phyloP scores from a whole-genome alignment of 306 rosid species.

The Vachellia collinsii region DNA sequence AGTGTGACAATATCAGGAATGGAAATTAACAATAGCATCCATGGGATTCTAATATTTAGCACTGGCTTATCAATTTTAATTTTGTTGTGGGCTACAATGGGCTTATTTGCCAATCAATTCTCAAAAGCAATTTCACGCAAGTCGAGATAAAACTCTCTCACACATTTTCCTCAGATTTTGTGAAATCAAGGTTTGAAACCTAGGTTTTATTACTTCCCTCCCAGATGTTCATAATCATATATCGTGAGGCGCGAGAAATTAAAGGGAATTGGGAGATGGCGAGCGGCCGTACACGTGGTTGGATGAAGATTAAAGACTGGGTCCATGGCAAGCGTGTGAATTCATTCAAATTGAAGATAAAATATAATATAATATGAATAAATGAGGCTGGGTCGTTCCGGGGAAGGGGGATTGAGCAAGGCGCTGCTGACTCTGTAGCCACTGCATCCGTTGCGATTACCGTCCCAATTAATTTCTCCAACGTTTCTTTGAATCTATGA shows the following conservation, averaged over 20 bases:
- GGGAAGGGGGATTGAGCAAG: not conserved
- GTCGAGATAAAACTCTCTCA: no score
- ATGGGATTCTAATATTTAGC: no score
- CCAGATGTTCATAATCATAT: no score
- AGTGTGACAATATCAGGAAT: no score
- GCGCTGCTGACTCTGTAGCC: constrained; percentile 5
- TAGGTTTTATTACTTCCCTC: no score
- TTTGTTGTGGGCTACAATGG: no score
- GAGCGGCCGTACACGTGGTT: constrained; percentile 51
- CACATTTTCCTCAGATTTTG: no score
- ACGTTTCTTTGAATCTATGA: not conserved
- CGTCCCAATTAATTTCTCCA: not conserved
- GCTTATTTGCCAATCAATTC: no score
- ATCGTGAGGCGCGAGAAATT: constrained; percentile 29
- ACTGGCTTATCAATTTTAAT: no score
- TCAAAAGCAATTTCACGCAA: no score
- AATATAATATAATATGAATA: not conserved
- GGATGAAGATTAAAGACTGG: constrained; percentile 28
- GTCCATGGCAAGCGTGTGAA: constrained; percentile 27
- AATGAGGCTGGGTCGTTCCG: not conserved
- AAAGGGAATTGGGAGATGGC: not conserved
- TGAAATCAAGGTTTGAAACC: no score
- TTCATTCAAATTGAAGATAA: not conserved
- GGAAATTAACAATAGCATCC: no score
- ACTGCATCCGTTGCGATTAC: not conserved